A percentile compares a stretch with the other conserved stretches of the same genome.
Evolutionary conservation across 2,329 filamentous ascomycete species (phyloP).

Genomic region (Emmonsia crescens): DNA sequence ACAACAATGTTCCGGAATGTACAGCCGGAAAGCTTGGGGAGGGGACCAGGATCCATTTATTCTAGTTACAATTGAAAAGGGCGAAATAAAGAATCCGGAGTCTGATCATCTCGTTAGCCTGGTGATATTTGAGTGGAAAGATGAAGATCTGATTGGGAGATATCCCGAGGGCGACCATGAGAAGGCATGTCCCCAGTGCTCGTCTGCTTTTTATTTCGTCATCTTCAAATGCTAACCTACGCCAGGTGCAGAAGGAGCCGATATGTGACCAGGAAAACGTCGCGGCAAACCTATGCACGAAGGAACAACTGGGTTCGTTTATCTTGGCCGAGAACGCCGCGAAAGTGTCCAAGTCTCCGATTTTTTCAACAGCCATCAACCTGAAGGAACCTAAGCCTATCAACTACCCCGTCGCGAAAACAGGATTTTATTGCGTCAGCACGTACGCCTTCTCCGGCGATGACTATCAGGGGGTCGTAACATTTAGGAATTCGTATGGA

Average conservation of each 20-base stretch:
- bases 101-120: slow-evolving; percentile 69
- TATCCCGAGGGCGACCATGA: slow-evolving; percentile 44
- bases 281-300: slow-evolving; percentile 58
- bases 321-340: slow-evolving; percentile 69
- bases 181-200: slow-evolving; percentile 36
- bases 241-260: slow-evolving; percentile 43
- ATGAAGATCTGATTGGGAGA: slow-evolving; percentile 67
- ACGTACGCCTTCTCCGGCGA: slow-evolving; percentile 58
- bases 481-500: slow-evolving; percentile 92
- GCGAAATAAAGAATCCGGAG: slow-evolving; percentile 40
- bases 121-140: slow-evolving; percentile 89
- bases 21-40: slow-evolving; percentile 79
- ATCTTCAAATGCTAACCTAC: slow-evolving; percentile 22
- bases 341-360: slow-evolving; percentile 56
- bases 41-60: slow-evolving; percentile 84
- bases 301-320: slow-evolving; percentile 71
- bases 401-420: slow-evolving; percentile 77
- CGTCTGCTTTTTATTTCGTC: slow-evolving; percentile 15
- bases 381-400: slow-evolving; percentile 61
- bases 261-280: slow-evolving; percentile 70
- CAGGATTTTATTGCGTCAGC: slow-evolving; percentile 90
- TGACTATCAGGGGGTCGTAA: slow-evolving; percentile 69
- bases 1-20: slow-evolving; percentile 89
- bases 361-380: slow-evolving; percentile 71
- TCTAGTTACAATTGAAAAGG: slow-evolving; percentile 63